Evolutionary conservation across 2,329 filamentous ascomycete species (phyloP).

Genomic region (Parastagonospora nodorum): DNA sequence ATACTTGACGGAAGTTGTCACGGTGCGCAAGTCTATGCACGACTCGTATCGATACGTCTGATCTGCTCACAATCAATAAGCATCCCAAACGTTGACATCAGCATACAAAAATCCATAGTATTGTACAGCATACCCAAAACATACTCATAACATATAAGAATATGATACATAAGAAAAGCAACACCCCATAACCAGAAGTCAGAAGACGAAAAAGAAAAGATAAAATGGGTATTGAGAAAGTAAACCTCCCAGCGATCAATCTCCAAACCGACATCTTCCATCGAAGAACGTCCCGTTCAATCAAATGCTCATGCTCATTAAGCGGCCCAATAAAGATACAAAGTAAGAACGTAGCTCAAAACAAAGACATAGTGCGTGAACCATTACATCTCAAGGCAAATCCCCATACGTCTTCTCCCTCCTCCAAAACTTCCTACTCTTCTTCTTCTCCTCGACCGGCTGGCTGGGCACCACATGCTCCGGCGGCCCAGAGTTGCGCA

Average conservation of each 20-base stretch:
- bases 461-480: conserved; percentile 25
- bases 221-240: conserved; percentile 4
- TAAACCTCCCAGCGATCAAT: neutral
- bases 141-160: neutral
- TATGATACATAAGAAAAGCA: neutral
- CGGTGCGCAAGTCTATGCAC: too few relatives aligned
- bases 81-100: too few relatives aligned
- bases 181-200: too few relatives aligned
- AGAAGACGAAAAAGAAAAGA: too few relatives aligned
- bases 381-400: conserved; percentile 13
- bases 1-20: too few relatives aligned
- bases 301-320: neutral
- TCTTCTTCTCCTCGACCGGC: conserved; percentile 36
- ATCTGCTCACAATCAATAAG: too few relatives aligned
- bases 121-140: neutral
- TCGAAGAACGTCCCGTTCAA: too few relatives aligned
- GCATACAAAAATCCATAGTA: too few relatives aligned
- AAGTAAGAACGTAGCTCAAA: neutral
- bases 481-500: conserved; percentile 48
- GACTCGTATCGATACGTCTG: too few relatives aligned
- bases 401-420: conserved; percentile 36
- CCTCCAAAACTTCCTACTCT: conserved; percentile 41
- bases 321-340: neutral
- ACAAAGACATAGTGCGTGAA: neutral
- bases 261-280: too few relatives aligned